Base-by-base conservation (phyloP, 768 basidiomycete species). In the Basidioascus undulatus region DNA sequence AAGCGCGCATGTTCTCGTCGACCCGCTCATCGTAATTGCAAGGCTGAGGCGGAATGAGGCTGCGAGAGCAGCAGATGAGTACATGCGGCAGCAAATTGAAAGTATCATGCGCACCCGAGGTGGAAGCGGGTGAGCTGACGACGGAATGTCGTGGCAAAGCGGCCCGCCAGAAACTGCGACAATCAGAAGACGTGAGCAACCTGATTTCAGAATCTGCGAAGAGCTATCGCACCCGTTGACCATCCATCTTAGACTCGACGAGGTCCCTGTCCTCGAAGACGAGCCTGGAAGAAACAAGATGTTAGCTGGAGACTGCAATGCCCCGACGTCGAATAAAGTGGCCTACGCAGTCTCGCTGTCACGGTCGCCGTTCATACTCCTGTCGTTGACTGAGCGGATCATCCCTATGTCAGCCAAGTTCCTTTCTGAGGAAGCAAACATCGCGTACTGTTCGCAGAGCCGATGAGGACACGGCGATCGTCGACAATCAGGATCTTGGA, bases 211-310 rank as follows among this genome's bases (percentile, higher is more conserved):
- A n/a, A 37, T 3, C 13, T n/a, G n/a, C 32, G 0, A 39, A 3
- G 43, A 26, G n/a, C 20, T 13, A 41, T 25, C 56, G 31, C 31
- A 55, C 56, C 9, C 67, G 66, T 47, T 68, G 55, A 2, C 84
- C 82, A 49, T 83, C 63, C 84, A 92, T 89, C 13, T 55, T 65
- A 4, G 73, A 68, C 21, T 67, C 62, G 31, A 98, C 63, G 61
- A 70, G 63, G 37, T 89, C 81, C 0, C 66, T 60, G 51, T 98
- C 89, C 57, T 96, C 87, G 24, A 92, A 75, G 16, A 94, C 72
- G 7, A 92, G 59, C n/a, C n/a, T n/a, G n/a, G n/a, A n/a, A n/a
- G n/a, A n/a, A 6, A 79, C 81, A 47, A 94, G 89, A 60, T 96
- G 92, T 1, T 83, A 89, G 57, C 51, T 46, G 6, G 39, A 19